phyloP scores from a whole-genome alignment of 306 rosid genomes.

The Vachellia collinsii region DNA sequence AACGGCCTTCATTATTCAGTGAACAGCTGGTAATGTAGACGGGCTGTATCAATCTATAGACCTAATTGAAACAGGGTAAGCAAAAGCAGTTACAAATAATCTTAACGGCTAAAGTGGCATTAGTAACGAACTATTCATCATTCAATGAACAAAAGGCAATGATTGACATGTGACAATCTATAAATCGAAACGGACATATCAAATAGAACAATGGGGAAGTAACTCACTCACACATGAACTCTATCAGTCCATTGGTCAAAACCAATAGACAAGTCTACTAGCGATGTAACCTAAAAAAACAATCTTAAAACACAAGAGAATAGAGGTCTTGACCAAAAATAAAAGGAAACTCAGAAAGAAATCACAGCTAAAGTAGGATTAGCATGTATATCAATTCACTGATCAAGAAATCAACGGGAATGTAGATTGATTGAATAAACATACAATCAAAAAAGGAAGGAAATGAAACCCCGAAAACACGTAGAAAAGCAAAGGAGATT shows the following conservation, averaged over 20 bases:
- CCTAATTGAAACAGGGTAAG: neutral
- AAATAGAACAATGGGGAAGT: neutral
- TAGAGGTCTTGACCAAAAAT: neutral
- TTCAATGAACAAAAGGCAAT: neutral
- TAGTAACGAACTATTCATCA: neutral
- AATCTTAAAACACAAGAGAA: neutral
- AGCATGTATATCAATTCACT: neutral
- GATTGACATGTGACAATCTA: neutral
- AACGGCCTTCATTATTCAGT: too few species aligned
- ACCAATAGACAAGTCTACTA: conserved; percentile 20
- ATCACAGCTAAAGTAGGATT: neutral
- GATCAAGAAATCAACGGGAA: conserved; percentile 18
- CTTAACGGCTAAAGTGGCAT: neutral
- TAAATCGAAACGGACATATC: neutral
- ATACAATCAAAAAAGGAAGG: neutral
- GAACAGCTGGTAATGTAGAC: neutral
- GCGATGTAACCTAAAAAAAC: neutral
- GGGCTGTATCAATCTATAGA: neutral
- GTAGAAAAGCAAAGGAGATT: too few species aligned
- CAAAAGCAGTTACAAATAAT: neutral
- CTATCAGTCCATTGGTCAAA: neutral
- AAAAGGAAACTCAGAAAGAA: neutral
- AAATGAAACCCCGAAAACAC: neutral
- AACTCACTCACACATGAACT: neutral
- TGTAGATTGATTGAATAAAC: conserved; percentile 10